Evolutionary conservation across 2,329 filamentous ascomycete species (phyloP).

Genomic region (Knufia petricola): DNA sequence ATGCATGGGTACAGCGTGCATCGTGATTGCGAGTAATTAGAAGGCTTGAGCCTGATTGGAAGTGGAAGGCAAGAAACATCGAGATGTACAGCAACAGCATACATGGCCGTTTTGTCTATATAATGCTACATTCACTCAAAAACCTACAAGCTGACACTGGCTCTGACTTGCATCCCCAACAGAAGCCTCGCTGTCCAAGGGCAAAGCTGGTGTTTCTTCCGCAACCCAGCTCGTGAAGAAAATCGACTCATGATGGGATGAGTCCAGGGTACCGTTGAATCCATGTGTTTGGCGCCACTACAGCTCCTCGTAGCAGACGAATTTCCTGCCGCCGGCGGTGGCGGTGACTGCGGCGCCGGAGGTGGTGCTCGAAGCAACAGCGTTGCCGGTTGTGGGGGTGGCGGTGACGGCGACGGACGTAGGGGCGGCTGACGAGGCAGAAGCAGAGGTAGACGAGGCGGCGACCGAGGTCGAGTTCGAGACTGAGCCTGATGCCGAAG

Average conservation of each 20-base stretch:
- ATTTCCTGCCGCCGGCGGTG: background rate
- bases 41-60: too few species aligned
- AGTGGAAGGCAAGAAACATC: too few species aligned
- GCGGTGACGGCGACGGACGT: background rate
- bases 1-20: too few species aligned
- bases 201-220: too few species aligned
- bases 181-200: too few species aligned
- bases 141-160: too few species aligned
- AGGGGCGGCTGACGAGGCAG: constrained; percentile 3
- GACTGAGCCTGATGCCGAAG: constrained; percentile 10
- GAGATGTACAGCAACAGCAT: too few species aligned
- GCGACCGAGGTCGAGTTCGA: too few species aligned
- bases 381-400: background rate
- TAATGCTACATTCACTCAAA: too few species aligned
- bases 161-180: too few species aligned
- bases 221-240: background rate
- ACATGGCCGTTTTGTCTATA: too few species aligned
- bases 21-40: too few species aligned
- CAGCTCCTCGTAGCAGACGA: background rate
- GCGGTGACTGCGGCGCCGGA: background rate
- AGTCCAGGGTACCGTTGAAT: background rate
- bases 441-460: constrained; percentile 1
- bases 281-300: background rate
- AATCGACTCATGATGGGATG: background rate
- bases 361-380: background rate